Evolutionary conservation across 352 stramenopile genomes (phyloP).

Genomic region (Phytophthora crassamura): DNA sequence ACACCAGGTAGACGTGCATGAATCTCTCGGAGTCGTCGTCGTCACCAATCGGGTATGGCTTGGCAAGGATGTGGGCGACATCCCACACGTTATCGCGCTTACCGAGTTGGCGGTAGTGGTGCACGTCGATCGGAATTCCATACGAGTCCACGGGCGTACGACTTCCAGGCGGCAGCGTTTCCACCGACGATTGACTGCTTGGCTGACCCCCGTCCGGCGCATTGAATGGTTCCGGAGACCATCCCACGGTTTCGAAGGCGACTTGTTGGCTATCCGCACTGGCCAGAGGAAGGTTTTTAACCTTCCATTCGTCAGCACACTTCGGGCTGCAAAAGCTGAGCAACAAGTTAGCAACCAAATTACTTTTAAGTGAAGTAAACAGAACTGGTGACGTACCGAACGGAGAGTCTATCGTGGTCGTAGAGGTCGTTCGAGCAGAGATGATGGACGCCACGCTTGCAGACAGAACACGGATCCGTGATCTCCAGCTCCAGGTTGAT

Average conservation of each 20-base stretch:
- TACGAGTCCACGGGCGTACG: not conserved
- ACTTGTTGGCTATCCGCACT: not conserved
- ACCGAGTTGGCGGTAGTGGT: not conserved
- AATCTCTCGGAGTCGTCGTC: not conserved
- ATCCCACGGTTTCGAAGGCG: not conserved
- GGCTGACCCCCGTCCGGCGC: not conserved
- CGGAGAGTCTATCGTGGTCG: not conserved
- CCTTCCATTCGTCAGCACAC: not conserved
- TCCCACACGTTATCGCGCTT: not conserved
- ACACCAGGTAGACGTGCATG: conserved; percentile 1
- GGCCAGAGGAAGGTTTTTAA: not conserved
- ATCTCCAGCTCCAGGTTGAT: not conserved
- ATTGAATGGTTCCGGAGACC: not conserved
- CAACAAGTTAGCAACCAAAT: not conserved
- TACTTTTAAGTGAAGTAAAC: not conserved
- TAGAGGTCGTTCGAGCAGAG: not conserved
- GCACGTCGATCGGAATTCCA: not conserved
- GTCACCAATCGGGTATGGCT: not conserved
- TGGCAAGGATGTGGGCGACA: not conserved
- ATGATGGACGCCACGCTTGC: not conserved
- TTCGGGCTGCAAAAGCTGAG: not conserved
- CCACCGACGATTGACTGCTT: not conserved
- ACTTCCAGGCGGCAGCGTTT: not conserved
- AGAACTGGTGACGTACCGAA: not conserved
- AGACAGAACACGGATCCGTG: not conserved